Evolutionary conservation across 768 basidiomycete genomes (phyloP).

Genomic region (Russula sp.): DNA sequence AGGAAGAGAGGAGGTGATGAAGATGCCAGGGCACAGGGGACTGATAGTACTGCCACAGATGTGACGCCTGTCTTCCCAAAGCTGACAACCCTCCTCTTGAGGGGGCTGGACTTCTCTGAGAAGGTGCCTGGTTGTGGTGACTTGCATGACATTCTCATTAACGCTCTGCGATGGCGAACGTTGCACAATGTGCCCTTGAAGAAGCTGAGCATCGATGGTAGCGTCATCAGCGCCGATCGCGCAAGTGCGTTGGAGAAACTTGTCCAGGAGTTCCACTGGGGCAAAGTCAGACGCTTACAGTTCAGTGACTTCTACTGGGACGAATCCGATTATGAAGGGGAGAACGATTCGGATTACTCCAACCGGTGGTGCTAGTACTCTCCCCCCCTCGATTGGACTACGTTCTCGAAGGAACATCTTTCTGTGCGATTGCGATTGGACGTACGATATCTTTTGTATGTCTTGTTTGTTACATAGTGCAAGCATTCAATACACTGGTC

Average conservation of each 20-base stretch:
- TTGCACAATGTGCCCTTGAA: background rate
- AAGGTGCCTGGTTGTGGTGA: background rate
- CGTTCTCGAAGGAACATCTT: too few species aligned
- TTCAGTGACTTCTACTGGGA: background rate
- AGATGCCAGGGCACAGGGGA: background rate
- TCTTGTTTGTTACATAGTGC: too few species aligned
- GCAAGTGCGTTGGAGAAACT: background rate
- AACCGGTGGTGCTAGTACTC: too few species aligned
- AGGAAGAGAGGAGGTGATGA: background rate
- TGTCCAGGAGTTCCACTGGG: background rate
- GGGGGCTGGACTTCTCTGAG: background rate
- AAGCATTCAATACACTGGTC: too few species aligned
- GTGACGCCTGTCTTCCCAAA: background rate
- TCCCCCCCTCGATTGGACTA: too few species aligned
- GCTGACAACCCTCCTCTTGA: slow-evolving; percentile 6
- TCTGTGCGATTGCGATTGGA: too few species aligned
- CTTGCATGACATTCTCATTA: background rate
- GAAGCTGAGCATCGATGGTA: background rate
- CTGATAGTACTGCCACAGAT: too few species aligned
- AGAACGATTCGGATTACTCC: background rate
- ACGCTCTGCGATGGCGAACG: background rate
- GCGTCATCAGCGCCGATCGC: background rate
- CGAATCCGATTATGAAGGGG: background rate
- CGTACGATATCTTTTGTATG: too few species aligned
- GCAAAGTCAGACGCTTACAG: background rate